Conservation (phyloP, 2,329 filamentous ascomycete species). For the Boeremia lycopersici region DNA sequence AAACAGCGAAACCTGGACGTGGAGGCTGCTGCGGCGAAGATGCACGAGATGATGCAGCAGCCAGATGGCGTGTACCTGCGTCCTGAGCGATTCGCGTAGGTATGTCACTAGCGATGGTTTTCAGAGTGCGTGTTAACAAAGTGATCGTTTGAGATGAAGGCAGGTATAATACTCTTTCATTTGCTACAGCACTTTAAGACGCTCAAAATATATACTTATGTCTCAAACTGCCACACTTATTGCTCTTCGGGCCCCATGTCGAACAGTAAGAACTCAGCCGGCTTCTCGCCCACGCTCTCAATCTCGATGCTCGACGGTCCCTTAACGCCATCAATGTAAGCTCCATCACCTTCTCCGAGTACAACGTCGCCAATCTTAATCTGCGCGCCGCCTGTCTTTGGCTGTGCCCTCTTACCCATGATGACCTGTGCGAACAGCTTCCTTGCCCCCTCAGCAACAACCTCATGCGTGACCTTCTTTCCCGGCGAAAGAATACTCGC, state of each 20-base stretch:
- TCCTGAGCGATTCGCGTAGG: not conserved
- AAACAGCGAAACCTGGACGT: not conserved
- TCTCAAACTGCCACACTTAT: constrained; percentile 3
- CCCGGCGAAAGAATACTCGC: constrained; percentile 74
- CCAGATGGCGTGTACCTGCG: not conserved
- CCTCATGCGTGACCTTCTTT: constrained; percentile 71
- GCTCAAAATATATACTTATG: not conserved
- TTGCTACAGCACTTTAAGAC: not conserved
- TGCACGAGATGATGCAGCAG: not conserved
- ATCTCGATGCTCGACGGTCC: constrained; percentile 54
- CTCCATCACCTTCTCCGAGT: constrained; percentile 79
- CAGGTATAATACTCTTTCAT: not conserved
- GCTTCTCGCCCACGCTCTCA: constrained; percentile 54
- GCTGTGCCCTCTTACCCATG: constrained; percentile 63
- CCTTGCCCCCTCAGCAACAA: constrained; percentile 67
- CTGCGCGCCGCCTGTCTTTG: constrained; percentile 73
- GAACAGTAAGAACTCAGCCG: constrained; percentile 57
- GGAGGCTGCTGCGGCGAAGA: not conserved
- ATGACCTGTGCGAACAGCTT: constrained; percentile 83
- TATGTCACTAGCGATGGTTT: not conserved
- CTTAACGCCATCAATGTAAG: constrained; percentile 67
- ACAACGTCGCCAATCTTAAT: constrained; percentile 71
- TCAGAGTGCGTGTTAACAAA: not conserved
- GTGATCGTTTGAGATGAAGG: not conserved
- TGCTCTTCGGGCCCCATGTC: constrained; percentile 51